These are phyloP conservation scores for Candida sonorensis DNA, from an alignment of 805 yeast species.

Conservation along the genomic window DNA sequence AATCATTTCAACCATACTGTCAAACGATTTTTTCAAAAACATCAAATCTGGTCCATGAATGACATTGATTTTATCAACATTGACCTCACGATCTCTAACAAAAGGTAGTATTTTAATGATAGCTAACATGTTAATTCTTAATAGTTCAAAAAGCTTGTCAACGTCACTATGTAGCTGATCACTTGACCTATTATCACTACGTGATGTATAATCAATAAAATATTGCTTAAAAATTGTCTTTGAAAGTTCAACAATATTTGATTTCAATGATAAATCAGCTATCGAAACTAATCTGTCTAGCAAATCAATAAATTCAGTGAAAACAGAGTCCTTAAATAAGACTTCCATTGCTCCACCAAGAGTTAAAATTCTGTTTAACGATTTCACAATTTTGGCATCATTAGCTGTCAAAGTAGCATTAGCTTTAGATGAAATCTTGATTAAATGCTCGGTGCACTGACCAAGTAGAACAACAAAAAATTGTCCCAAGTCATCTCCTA, in stretches of 20 bases:
- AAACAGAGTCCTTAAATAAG: conserved; percentile 59
- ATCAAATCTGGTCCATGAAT: conserved; percentile 28
- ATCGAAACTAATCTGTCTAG: conserved; percentile 65
- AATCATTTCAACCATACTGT: conserved; percentile 54
- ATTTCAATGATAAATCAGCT: conserved; percentile 42
- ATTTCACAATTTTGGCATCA: conserved; percentile 33
- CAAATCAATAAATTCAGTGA: conserved; percentile 68
- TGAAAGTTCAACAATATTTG: conserved; percentile 42
- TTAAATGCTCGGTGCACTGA: conserved; percentile 71
- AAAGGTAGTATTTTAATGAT: conserved; percentile 56
- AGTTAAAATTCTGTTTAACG: conserved; percentile 50
- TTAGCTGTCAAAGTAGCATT: conserved; percentile 14
- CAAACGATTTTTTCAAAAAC: conserved; percentile 42
- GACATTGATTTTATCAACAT: conserved; percentile 14
- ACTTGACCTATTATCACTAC: conserved; percentile 14
- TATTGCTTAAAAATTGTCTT: conserved; percentile 37
- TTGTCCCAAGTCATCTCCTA: conserved; percentile 52
- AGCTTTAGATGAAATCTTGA: conserved; percentile 30
- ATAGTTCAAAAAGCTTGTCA: conserved; percentile 76
- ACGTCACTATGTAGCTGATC: conserved; percentile 49
- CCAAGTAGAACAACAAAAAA: conserved; percentile 79
- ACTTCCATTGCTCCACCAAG: conserved; percentile 50
- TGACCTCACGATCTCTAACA: conserved; percentile 39
- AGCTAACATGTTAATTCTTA: conserved; percentile 62
- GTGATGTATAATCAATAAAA: conserved; percentile 27